A percentile compares a stretch with the other conserved stretches of the same genome.
phyloP scores from a whole-genome alignment of 2,329 filamentous ascomycete genomes.

The Neoascochyta sp. region DNA sequence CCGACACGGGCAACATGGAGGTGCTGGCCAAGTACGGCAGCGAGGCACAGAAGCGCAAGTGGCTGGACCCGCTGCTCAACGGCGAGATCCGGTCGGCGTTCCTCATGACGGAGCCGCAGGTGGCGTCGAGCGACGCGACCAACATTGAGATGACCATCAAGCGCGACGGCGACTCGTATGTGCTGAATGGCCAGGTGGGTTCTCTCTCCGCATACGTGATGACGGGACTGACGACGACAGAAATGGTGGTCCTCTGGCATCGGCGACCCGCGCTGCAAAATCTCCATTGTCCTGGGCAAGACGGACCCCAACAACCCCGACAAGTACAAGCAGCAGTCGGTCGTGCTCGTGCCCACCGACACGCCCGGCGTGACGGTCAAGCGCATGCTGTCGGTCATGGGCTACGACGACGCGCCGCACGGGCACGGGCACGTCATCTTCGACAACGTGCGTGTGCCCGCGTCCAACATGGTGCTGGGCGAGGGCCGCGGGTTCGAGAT shows the following conservation, averaged over 20 bases:
- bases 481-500: constrained; percentile 96
- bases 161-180: constrained; percentile 80
- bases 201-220: too few species aligned
- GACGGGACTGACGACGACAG: constrained; percentile 40
- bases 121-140: constrained; percentile 85
- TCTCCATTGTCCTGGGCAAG: constrained; percentile 98
- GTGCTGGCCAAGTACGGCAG: constrained; percentile 89
- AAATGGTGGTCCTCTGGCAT: constrained; percentile 99
- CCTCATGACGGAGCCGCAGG: constrained; percentile 87
- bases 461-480: constrained; percentile 79
- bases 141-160: constrained; percentile 85
- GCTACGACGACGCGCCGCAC: constrained; percentile 97
- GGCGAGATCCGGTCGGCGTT: constrained; percentile 87
- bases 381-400: constrained; percentile 90
- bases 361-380: constrained; percentile 86
- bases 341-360: constrained; percentile 78
- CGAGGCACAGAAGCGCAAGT: constrained; percentile 76
- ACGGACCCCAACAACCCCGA: constrained; percentile 71
- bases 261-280: constrained; percentile 83
- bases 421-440: constrained; percentile 93
- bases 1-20: constrained; percentile 95
- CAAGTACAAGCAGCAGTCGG: constrained; percentile 86
- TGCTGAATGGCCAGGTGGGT: constrained; percentile 78
- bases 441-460: constrained; percentile 83
- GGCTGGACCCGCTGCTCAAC: constrained; percentile 76